Evolutionary conservation across 2,329 filamentous ascomycete species (phyloP), one percentile per base, ranked within the genome.

Genomic region (Exserohilum turcica): DNA sequence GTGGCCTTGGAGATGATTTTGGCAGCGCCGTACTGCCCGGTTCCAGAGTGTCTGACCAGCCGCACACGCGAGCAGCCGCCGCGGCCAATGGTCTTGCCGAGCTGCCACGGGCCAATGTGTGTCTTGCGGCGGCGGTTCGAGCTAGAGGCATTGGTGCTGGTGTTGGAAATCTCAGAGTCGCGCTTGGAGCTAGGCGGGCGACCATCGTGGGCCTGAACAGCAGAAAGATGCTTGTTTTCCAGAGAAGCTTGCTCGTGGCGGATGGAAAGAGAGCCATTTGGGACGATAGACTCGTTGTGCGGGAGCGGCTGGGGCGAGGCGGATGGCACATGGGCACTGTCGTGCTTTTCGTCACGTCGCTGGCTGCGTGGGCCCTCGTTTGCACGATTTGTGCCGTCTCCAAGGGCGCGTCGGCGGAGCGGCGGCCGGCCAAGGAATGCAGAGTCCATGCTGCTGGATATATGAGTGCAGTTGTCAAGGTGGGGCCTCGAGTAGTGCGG

Each of bases 51-150:
- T 58, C 91, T 86, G 18, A 93, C 95, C 31, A 94, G 80, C 48
- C 93, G 85, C 13, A 99, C 94, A 24, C 91, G 86, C 12, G 92
- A 93, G 43, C 91, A 96, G 2, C 92, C 92, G 3, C 94, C 94
- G 64, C 91, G 90, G 0, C 94, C 94, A 24, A 99, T 81, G 0
- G 90, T 96, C 72, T 85, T 91, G 6, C 94, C 94, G 3, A 99
- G 79, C 61, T 93, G 87, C 94, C 94, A 99, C 61, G 93, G 93
- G 0, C 94, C 94, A 65, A 99, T 90, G 65, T 91, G 88, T 9
- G 88, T 90, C 76, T 86, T 86, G 39, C 82, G 77, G 57, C 82
- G 80, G 5, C 80, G 78, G 47, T 67, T 71, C 47, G 79, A 80
- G 24, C 68, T 71, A 3, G 79, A 82, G 3, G 80, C 47, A 43